These are phyloP conservation scores for Amorphotheca resinae DNA, from an alignment of 495 filamentous ascomycete genomes.

Conservation along the genomic window DNA sequence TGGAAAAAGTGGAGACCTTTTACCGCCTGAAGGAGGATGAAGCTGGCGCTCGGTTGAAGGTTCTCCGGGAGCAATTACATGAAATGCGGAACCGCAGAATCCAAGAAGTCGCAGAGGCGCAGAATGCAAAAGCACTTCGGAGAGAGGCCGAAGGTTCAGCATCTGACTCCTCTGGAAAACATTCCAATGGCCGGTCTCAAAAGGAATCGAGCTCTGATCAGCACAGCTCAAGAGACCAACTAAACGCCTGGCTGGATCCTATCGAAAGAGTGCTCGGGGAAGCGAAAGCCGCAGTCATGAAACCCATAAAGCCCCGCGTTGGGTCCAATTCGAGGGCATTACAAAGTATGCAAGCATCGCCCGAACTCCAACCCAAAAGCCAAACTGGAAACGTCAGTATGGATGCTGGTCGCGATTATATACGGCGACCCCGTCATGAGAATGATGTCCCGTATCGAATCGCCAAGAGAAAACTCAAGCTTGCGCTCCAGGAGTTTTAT, in stretches of 20 bases:
- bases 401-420: conserved; percentile 46
- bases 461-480: conserved; percentile 83
- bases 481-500: conserved; percentile 85
- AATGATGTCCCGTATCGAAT: conserved; percentile 62
- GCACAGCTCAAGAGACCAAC: conserved; percentile 12
- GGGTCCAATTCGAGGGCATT: conserved; percentile 18
- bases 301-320: conserved; percentile 7
- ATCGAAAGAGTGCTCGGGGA: conserved; percentile 11
- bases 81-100: conserved; percentile 73
- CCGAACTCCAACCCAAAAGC: conserved; percentile 7
- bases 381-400: conserved; percentile 19
- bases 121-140: conserved; percentile 15
- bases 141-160: conserved; percentile 6
- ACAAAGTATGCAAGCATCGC: conserved; percentile 11
- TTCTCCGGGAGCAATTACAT: conserved; percentile 69
- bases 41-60: conserved; percentile 52
- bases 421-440: conserved; percentile 35
- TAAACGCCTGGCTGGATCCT: conserved; percentile 16
- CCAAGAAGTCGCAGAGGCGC: conserved; percentile 47
- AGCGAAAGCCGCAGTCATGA: conserved; percentile 10
- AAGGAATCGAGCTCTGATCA: conserved; percentile 5
- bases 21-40: conserved; percentile 75
- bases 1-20: conserved; percentile 78
- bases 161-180: not conserved
- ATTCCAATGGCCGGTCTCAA: conserved; percentile 6